Percentiles rank a stretch among this genome's conserved stretches.
phyloP scores from a whole-genome alignment of 192 early-diverging fungal genomes.

The Coemansia umbellata region DNA sequence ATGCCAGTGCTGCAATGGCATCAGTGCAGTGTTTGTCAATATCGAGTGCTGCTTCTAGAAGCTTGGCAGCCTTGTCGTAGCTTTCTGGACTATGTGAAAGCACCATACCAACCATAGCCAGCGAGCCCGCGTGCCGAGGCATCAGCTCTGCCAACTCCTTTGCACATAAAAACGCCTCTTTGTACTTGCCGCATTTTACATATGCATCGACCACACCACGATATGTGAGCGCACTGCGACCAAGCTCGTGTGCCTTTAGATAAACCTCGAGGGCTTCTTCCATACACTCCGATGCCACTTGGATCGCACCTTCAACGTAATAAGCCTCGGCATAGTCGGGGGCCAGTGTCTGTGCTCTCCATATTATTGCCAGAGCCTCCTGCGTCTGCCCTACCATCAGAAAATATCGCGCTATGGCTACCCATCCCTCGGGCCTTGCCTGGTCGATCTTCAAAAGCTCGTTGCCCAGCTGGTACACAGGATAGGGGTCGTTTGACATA shows the following conservation, averaged over 20 bases:
- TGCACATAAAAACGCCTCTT: slow-evolving; percentile 42
- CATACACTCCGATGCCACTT: slow-evolving; percentile 17
- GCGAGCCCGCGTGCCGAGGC: slow-evolving; percentile 23
- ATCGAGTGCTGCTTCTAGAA: slow-evolving; percentile 28
- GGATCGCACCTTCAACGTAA: slow-evolving; percentile 31
- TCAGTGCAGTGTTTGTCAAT: slow-evolving; percentile 16
- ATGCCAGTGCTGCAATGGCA: slow-evolving; percentile 35
- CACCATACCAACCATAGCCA: slow-evolving; percentile 38
- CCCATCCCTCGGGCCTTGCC: slow-evolving; percentile 37
- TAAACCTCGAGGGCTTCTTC: slow-evolving; percentile 29
- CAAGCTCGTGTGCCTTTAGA: slow-evolving; percentile 25
- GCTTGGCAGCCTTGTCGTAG: slow-evolving; percentile 22
- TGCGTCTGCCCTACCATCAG: slow-evolving; percentile 18
- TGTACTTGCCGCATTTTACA: slow-evolving; percentile 22
- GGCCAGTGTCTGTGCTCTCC: slow-evolving; percentile 45
- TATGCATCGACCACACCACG: slow-evolving; percentile 16
- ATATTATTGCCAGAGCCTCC: slow-evolving; percentile 41
- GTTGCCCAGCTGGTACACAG: slow-evolving; percentile 29
- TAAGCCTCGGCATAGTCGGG: slow-evolving; percentile 24
- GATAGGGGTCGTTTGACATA: slow-evolving; percentile 5
- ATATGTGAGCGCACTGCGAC: slow-evolving; percentile 17
- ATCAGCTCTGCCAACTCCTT: slow-evolving; percentile 35
- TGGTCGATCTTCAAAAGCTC: slow-evolving; percentile 33
- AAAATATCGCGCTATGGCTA: slow-evolving; percentile 46
- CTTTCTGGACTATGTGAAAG: slow-evolving; percentile 42